These are phyloP conservation scores for Phytophthora palmivora DNA, from an alignment of 352 stramenopile genomes.

Conservation along the genomic window DNA sequence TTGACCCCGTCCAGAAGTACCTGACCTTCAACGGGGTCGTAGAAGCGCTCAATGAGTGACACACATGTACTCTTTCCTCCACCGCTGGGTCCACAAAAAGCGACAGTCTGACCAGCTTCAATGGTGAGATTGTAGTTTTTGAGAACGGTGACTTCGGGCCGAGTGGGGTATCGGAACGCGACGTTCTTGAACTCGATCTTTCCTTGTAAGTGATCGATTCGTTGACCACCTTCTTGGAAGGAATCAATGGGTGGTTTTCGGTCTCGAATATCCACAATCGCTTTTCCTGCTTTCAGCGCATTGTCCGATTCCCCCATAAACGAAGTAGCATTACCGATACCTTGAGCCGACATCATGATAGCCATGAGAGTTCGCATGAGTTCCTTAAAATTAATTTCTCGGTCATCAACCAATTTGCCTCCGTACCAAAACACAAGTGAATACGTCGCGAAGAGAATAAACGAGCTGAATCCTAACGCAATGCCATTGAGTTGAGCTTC, in stretches of 20 bases:
- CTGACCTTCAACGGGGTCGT: too few species aligned
- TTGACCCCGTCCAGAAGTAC: too few species aligned
- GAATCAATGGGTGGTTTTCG: constrained; percentile 44
- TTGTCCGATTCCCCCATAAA: constrained; percentile 65
- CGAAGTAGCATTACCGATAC: constrained; percentile 32
- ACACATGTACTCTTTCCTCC: too few species aligned
- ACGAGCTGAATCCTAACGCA: constrained; percentile 72
- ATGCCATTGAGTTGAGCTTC: constrained; percentile 51
- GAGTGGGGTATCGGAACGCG: too few species aligned
- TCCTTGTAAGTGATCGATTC: constrained; percentile 27
- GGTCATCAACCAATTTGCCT: constrained; percentile 46
- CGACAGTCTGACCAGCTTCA: too few species aligned
- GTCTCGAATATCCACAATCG: constrained; percentile 45
- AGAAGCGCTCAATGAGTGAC: too few species aligned
- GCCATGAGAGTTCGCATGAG: constrained; percentile 52
- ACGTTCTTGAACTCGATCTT: too few species aligned
- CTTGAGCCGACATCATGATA: constrained; percentile 54
- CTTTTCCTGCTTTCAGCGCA: constrained; percentile 55
- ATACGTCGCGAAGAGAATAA: constrained; percentile 60
- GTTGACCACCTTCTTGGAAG: constrained; percentile 33
- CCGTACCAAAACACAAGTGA: constrained; percentile 74
- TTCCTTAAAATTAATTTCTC: constrained; percentile 37
- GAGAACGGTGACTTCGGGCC: too few species aligned
- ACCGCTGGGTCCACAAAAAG: too few species aligned
- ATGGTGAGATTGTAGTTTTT: too few species aligned